Conservation (phyloP, 768 basidiomycete species). For the Boletellus ananas region DNA sequence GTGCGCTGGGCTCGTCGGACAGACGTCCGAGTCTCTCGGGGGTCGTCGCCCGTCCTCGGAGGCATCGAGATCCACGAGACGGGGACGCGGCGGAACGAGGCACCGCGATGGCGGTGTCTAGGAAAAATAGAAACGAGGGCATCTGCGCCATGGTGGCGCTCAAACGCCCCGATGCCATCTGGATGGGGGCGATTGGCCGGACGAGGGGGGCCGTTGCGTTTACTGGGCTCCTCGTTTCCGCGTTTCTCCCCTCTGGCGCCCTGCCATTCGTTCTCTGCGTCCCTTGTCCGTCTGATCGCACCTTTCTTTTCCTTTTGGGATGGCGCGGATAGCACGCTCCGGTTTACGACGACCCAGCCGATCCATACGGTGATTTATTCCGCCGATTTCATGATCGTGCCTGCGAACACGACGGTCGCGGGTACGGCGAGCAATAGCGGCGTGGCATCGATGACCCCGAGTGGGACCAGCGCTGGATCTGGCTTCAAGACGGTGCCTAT, state of each 20-base stretch:
- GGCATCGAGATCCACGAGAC: slow-evolving; percentile 14
- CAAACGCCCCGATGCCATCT: background rate
- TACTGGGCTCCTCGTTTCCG: background rate
- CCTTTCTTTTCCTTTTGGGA: too few relatives aligned
- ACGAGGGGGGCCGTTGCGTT: too few relatives aligned
- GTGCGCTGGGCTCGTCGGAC: background rate
- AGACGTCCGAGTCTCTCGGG: slow-evolving; percentile 11
- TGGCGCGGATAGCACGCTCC: slow-evolving; percentile 26
- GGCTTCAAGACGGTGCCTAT: background rate
- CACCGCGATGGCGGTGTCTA: too few relatives aligned
- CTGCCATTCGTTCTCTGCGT: too few relatives aligned
- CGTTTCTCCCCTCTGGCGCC: too few relatives aligned
- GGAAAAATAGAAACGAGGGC: too few relatives aligned
- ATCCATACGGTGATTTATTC: slow-evolving; percentile 39
- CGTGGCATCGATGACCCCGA: slow-evolving; percentile 4
- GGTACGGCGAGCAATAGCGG: background rate
- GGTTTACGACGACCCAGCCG: slow-evolving; percentile 30
- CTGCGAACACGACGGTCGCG: background rate
- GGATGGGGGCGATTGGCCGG: background rate
- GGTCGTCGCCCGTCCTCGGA: slow-evolving; percentile 9
- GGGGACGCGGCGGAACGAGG: too few relatives aligned
- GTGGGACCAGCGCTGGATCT: background rate
- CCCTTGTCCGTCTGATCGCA: too few relatives aligned
- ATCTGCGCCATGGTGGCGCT: too few relatives aligned
- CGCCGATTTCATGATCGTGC: slow-evolving; percentile 46